Base-by-base conservation (phyloP, 805 yeast species). In the Ogataea paradorogensis region DNA sequence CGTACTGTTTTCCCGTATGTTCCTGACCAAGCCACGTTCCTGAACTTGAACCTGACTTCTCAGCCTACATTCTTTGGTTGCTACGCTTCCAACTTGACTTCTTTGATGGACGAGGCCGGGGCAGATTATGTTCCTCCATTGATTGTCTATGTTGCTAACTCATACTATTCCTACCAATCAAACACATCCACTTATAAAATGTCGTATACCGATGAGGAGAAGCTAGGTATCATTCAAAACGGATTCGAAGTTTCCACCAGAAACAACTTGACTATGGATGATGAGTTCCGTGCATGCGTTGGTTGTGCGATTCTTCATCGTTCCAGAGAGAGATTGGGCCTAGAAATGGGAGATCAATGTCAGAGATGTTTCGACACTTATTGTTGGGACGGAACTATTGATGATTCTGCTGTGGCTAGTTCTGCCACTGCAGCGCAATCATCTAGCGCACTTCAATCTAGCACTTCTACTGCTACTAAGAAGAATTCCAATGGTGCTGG, bases 61-160 rank as follows among this genome's bases (percentile, higher is more conserved):
- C 73, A 65, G 45, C 95, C 95, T 35, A 71, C 83, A 1, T 87
- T 88, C 66, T 88, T 88, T 58, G 96, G 96, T 24, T 87, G 96
- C 62, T 74, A 84, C 55, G 71, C 85, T 4, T 49, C 62, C 1
- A 83, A 84, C 55, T 64, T 82, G 56, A 78, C 89, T 7, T 65
- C 61, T 11, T 66, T 82, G 44, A 57, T 69, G 30, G 66, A 70
- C 20, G 66, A 59, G 27, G 56, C 57, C 13, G 56, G 55, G 7
- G 63, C 64, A 22, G 63, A 58, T 23, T 58, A 59, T 11, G 51
- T 70, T 28, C 89, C 90, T 20, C 95, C 95, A 2, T 68, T 87
- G 42, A 71, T 88, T 28, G 77, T 88, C n/a, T 86, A 84, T 54
- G 70, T 77, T 40, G 90, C 95, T 33, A 88, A 88, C 59, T 61